Percentiles rank a stretch among this genome's conserved stretches.
Evolutionary conservation across 176 grass and related monocot genomes (phyloP).

Genomic region (Pharus latifolius): DNA sequence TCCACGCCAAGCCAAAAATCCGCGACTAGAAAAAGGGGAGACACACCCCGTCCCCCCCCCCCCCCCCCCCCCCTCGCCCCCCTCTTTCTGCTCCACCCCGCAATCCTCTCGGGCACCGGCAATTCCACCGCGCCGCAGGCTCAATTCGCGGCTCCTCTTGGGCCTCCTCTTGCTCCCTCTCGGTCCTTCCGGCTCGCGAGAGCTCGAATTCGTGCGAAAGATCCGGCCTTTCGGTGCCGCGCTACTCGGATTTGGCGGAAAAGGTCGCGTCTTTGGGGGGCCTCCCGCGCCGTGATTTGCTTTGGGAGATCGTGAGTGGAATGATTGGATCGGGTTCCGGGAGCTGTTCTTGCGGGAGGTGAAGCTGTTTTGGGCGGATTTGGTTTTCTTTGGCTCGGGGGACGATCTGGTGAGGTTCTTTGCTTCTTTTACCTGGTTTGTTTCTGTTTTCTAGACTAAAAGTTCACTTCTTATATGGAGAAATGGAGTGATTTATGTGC

Average conservation of each 20-base stretch:
- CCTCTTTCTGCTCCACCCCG: neutral
- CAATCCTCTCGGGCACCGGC: slow-evolving; percentile 33
- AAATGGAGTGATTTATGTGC: neutral
- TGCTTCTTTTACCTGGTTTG: too few species aligned
- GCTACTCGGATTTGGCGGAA: slow-evolving; percentile 9
- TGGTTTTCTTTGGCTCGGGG: too few species aligned
- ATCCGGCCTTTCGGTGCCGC: slow-evolving; percentile 49
- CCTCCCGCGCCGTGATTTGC: neutral
- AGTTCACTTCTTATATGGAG: neutral
- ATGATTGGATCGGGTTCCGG: too few species aligned
- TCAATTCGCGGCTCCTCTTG: neutral
- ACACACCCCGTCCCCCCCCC: neutral
- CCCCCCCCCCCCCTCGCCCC: neutral
- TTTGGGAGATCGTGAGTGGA: too few species aligned
- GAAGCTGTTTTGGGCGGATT: too few species aligned
- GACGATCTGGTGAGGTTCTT: too few species aligned
- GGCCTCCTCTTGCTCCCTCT: neutral
- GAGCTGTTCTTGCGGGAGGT: too few species aligned
- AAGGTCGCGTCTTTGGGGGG: neutral
- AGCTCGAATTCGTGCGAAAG: slow-evolving; percentile 14
- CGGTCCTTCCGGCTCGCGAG: neutral
- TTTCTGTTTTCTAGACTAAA: too few species aligned
- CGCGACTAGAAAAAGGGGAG: neutral
- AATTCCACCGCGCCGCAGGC: neutral
- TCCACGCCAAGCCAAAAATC: too few species aligned